A percentile compares a stretch with the other conserved stretches of the same genome.
phyloP scores from a whole-genome alignment of 257 asterid genomes.

The Solanum lycopersicoides region DNA sequence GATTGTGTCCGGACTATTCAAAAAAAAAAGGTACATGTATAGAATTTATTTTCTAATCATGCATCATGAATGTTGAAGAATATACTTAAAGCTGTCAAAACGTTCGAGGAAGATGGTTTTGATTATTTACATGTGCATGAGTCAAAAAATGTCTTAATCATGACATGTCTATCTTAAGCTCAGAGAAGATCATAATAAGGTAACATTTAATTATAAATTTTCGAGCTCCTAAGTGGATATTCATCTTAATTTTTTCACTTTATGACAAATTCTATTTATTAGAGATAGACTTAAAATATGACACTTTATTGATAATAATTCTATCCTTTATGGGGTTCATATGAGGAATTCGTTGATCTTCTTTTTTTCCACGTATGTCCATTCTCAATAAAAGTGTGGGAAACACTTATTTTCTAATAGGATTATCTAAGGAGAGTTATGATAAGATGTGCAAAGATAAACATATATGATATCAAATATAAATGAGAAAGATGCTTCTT shows the following conservation, averaged over 20 bases:
- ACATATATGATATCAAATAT: not conserved
- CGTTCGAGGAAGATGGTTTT: not conserved
- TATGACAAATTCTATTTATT: not conserved
- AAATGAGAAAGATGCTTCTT: too few species aligned
- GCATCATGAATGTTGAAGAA: not conserved
- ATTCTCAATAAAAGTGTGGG: not conserved
- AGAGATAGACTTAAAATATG: not conserved
- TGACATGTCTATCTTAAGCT: not conserved
- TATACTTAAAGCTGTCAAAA: not conserved
- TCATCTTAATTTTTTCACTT: not conserved
- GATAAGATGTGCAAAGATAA: not conserved
- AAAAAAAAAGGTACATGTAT: not conserved
- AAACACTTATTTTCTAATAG: not conserved
- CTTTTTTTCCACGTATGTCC: not conserved
- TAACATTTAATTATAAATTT: not conserved
- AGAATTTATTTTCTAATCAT: not conserved
- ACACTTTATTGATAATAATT: not conserved
- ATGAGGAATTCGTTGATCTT: not conserved
- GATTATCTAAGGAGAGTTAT: not conserved
- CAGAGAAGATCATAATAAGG: not conserved
- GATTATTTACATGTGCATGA: not conserved
- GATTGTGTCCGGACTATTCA: not conserved
- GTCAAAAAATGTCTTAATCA: not conserved
- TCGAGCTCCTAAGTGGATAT: not conserved
- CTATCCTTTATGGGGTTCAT: too few species aligned